Base-by-base conservation (phyloP, 176 grass and related monocot species). In the Oryza meridionalis region DNA sequence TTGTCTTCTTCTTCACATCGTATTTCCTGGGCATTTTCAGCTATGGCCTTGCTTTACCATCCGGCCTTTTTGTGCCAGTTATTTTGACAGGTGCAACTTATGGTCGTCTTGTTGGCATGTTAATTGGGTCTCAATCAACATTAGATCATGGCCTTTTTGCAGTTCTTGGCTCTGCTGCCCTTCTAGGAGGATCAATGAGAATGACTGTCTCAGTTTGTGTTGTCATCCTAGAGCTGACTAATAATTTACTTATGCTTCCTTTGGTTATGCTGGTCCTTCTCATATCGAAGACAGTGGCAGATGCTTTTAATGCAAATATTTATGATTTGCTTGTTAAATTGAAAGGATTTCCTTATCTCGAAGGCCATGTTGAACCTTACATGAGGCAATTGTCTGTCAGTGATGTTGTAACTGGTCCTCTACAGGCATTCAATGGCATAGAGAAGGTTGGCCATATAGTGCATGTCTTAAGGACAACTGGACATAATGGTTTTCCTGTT, bases 171-270 rank as follows among this genome's bases (percentile, higher is more conserved):
- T 95, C 96, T 67, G 87, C 96, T 68, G 90, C 96, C 81, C 90
- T 98, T 84, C 86, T 98, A 66, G 93, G 96, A 59, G 96, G 96
- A 74, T 88, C 96, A 33, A 95, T 98, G 93, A 87, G 96, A 83
- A 93, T 95, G 91, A 98, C 96, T 21, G 96, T 98, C 58, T 95
- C 96, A 13, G 91, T 95, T 72, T 98, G 96, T 84, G 89, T 98
- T 44, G 69, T 98, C 51, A 78, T 98, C 29, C 80, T 98, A 81
- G 96, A 98, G 67, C 73, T 98, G 62, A 98, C 96, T 25, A 95
- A 95, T 83, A 98, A 98, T 32, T 87, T 98, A 24, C 84, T 93
- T 47, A 82, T 95, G 78, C 96, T 98, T 80, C 96, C 96, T 69
- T 74, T 98, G 53, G 91, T 98, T 69, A 98, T 98, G 96, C 79